Percentiles rank a stretch among this genome's conserved stretches.
Conservation (phyloP, 2,329 filamentous ascomycete species). For the Seiridium cupressi region DNA sequence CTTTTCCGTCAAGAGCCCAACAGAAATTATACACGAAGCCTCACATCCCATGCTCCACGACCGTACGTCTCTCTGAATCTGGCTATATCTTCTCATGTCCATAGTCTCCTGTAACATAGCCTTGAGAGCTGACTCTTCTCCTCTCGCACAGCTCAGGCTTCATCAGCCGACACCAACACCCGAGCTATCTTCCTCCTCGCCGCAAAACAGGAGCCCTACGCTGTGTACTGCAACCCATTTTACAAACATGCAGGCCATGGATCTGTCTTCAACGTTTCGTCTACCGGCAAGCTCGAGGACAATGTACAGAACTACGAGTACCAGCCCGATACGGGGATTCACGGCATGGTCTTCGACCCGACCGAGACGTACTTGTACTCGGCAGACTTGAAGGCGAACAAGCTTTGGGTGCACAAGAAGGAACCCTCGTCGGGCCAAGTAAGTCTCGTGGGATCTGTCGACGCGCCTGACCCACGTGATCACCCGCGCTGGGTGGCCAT, state of each 20-base stretch:
- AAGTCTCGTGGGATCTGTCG: slow-evolving; percentile 68
- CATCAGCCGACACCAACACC: slow-evolving; percentile 71
- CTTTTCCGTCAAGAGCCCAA: slow-evolving; percentile 72
- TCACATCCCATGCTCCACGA: slow-evolving; percentile 77
- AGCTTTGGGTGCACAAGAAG: slow-evolving; percentile 83
- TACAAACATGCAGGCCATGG: slow-evolving; percentile 82
- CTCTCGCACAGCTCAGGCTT: slow-evolving; percentile 57
- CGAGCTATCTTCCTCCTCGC: slow-evolving; percentile 87
- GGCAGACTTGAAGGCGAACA: slow-evolving; percentile 74
- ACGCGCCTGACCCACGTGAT: slow-evolving; percentile 69
- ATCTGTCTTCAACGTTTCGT: slow-evolving; percentile 68
- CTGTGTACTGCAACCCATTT: slow-evolving; percentile 87
- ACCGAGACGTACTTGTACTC: slow-evolving; percentile 75
- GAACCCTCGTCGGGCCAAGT: slow-evolving; percentile 53
- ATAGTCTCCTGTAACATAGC: not conserved
- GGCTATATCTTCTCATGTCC: not conserved
- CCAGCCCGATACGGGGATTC: slow-evolving; percentile 68
- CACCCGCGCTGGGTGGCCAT: slow-evolving; percentile 89
- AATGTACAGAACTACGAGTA: slow-evolving; percentile 75
- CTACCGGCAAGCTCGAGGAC: slow-evolving; percentile 54
- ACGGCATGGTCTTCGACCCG: slow-evolving; percentile 80
- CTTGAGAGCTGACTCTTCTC: slow-evolving; percentile 10
- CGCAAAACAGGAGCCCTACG: slow-evolving; percentile 72
- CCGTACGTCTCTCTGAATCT: slow-evolving; percentile 46
- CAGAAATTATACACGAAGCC: slow-evolving; percentile 70